Base-by-base conservation (phyloP, 108 stramenopile species). In the Chaetoceros tenuissimus region DNA sequence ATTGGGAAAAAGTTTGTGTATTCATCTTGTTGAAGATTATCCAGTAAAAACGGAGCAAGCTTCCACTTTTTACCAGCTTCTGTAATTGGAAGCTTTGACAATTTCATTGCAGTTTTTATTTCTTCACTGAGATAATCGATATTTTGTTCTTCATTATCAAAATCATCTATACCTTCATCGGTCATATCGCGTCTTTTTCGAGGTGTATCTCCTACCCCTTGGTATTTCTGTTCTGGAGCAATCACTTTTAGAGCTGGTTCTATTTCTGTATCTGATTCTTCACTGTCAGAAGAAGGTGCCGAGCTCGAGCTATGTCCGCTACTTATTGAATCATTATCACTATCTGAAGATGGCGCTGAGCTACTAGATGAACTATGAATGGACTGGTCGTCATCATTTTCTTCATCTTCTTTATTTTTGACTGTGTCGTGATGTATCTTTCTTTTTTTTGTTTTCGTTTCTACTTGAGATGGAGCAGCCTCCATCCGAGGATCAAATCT, bases 1-100 rank as follows among this genome's bases (percentile, higher is more conserved):
- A 98, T 89, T 18, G 97, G 94, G 55, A 96, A 96, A 64, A 96
- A 95, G 34, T 77, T 62, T 13, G 73, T 55, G 55, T 78, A 82
- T 2, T 80, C 80, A 54, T 87, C 82, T 19, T 55, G 57, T 59
- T 70, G 46, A 25, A 92, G 61, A 31, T 92, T 92, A 2, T 58
- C 19, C 0, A 86, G 50, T 51, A 92, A 60, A 72, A 92, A 92
- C 16, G 77, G 68, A 31, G 86, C 82, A 26, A 92, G 64, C 28
- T 71, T 67, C 84, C 82, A 88, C 51, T 60, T 53, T 16, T 64
- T 59, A 20, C 83, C 85, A 8, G 83, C 84, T 46, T 85, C 72
- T 18, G 63, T 59, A 8, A 87, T 76, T 0, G 85, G 85, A 18
- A 81, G 60, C 24, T 66, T 66, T 10, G 83, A 80, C 56, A 87